These are phyloP conservation scores for Flaveria bidentis DNA, from an alignment of 129 eudicot genomes.

Conservation along the genomic window DNA sequence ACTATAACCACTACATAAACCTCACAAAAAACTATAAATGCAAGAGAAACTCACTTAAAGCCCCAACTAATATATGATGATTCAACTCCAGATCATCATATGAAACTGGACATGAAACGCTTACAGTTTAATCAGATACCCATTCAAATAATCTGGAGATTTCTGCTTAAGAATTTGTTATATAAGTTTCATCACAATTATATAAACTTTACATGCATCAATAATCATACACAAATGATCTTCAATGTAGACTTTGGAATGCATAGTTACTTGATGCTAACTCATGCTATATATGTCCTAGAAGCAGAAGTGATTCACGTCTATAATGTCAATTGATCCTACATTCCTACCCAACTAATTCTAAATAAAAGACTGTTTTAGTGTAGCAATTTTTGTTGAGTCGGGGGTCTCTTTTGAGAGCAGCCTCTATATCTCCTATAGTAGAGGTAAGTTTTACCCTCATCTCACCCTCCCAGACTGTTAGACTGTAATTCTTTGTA, in stretches of 20 bases:
- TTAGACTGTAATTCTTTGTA: too few species aligned
- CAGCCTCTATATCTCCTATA: too few species aligned
- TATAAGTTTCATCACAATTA: constrained; percentile 21
- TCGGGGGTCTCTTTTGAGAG: too few species aligned
- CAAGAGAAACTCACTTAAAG: constrained; percentile 6
- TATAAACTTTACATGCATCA: background rate
- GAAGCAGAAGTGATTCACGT: constrained; percentile 11
- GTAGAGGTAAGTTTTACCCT: too few species aligned
- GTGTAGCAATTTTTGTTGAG: too few species aligned
- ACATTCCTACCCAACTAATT: background rate
- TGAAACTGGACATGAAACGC: constrained; percentile 13
- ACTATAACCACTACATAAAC: constrained; percentile 10
- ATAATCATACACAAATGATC: constrained; percentile 24
- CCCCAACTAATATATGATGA: constrained; percentile 12
- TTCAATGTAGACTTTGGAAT: constrained; percentile 10
- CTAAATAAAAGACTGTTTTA: background rate
- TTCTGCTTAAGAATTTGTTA: background rate
- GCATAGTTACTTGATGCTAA: constrained; percentile 5
- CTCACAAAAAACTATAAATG: constrained; percentile 4
- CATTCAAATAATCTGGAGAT: constrained; percentile 7
- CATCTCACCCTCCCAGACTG: too few species aligned
- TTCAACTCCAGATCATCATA: background rate
- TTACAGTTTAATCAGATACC: constrained; percentile 14
- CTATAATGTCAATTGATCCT: background rate
- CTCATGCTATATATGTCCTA: constrained; percentile 9